Evolutionary conservation across 768 basidiomycete genomes (phyloP), one percentile per base, ranked within the genome.

Genomic region (Agrocybe pediades): DNA sequence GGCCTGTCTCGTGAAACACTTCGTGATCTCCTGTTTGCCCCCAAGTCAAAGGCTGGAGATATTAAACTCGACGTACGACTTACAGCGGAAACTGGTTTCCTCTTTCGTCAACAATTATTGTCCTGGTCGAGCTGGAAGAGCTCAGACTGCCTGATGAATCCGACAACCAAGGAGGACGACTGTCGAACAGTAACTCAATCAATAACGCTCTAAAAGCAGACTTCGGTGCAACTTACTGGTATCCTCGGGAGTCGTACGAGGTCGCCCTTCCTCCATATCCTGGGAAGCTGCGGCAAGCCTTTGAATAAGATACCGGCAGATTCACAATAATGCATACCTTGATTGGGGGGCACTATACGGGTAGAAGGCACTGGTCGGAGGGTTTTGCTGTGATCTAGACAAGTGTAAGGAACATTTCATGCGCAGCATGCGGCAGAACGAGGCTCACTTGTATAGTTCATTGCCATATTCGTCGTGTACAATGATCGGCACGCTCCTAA

Each of bases 391-490:
- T 29, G 55, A 51, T 30, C 55, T 56, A 13, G 1, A 2, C 13
- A 2, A 17, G 23, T 33, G 55, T 56, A 2, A 56, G 40, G 21
- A 30, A 33, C 15, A 20, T 3, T 41, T 21, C 1, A 17, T 3
- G 19, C 19, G 11, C 27, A 21, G 20, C 11, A 11, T 44, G 30
- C 6, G 1, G 15, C 15, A 46, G 33, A 15, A 36, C n/a, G 33
- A 36, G 13, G 13, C 56, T 21, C 48, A 86, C 85, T 80, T 75
- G 61, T 83, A 85, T 27, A 87, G 61, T 51, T 85, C 83, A 41
- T 71, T 75, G 13, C 86, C 85, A 52, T 77, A 65, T 52, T 81
- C 78, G 59, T 87, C 85, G 57, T 85, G 77, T 24, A 87, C 77
- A n/a, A 83, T 67, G 44, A 79, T 78, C 3, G 83, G 81, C 23